These are phyloP conservation scores for Barnettozyma salicaria DNA, from an alignment of 805 yeast genomes.

Conservation along the genomic window DNA sequence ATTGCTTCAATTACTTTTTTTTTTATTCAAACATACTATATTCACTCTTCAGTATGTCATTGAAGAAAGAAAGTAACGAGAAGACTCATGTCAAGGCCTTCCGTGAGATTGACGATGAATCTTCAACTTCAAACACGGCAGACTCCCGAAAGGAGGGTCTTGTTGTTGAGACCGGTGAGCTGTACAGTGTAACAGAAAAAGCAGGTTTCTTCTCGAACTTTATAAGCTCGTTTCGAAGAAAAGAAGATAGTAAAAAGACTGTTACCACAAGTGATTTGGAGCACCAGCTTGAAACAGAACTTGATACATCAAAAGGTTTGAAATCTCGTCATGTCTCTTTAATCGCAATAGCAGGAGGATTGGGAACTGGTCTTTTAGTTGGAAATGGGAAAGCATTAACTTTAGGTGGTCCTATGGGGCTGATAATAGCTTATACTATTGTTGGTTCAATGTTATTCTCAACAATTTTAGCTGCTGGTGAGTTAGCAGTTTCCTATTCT, in stretches of 20 bases:
- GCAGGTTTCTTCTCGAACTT: constrained; percentile 13
- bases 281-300: constrained; percentile 1
- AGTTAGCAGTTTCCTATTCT: constrained; percentile 36
- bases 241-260: constrained; percentile 2
- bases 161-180: neutral
- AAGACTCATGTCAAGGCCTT: too few species aligned
- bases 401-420: constrained; percentile 59
- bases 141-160: too few species aligned
- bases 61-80: neutral
- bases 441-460: constrained; percentile 58
- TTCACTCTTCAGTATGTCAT: neutral
- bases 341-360: constrained; percentile 78
- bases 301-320: constrained; percentile 5
- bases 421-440: constrained; percentile 51
- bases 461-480: constrained; percentile 57
- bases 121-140: neutral
- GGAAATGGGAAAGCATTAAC: constrained; percentile 57
- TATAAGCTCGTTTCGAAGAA: constrained; percentile 26
- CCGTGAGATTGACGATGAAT: neutral
- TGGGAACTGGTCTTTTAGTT: constrained; percentile 68
- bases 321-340: constrained; percentile 21
- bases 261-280: constrained; percentile 3
- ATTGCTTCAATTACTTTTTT: too few species aligned
- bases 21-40: too few species aligned
- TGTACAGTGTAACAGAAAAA: neutral